Evolutionary conservation across 352 stramenopile genomes (phyloP), one percentile per base, ranked within the genome.

Genomic region (Pythium insidiosum): DNA sequence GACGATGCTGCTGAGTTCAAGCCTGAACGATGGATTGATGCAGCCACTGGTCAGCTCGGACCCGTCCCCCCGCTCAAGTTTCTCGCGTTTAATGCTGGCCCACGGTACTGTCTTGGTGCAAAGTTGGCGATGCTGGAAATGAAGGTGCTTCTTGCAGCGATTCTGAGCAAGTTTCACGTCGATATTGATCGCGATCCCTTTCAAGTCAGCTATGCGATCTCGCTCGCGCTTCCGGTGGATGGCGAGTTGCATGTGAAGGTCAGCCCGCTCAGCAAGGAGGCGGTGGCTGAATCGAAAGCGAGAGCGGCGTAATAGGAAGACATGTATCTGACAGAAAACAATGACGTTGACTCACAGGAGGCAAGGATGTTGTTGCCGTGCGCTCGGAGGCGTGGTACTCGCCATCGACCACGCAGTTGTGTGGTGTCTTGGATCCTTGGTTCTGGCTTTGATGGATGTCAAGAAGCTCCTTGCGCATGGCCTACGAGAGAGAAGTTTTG

Each of bases 11-110:
- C 53, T 1, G 63, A 79, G 36, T 87, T 81, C 44, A 76, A 74
- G 38, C 79, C 79, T 1, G 73, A 90, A 28, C 62, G 81, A 2
- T 90, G 70, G 65, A 64, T 91, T 30, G 69, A 86, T 9, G 21
- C 21, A 0, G 39, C 39, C 2, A 78, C 61, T 0, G 52, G 60
- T 16, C 82, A 73, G 30, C 41, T 74, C 16, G 60, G 61, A 2
- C 49, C 63, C 26, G 46, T 84, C 18, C 80, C 69, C 6, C 53
- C 70, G 5, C 84, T 72, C 56, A 78, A 83, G 48, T 90, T 84
- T 45, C 61, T 63, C 5, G 68, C 63, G 0, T 91, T 94, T 48
- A 47, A 80, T 10, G 76, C 62, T 18, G 81, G 81, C 0, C 68
- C 66, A 6, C 76, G 79, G 16, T 65, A 66, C n/a, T 92, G 76